A percentile compares a stretch with the other conserved stretches of the same genome.
Evolutionary conservation across 352 stramenopile genomes (phyloP).

Genomic region (Phytophthora cryptogea): DNA sequence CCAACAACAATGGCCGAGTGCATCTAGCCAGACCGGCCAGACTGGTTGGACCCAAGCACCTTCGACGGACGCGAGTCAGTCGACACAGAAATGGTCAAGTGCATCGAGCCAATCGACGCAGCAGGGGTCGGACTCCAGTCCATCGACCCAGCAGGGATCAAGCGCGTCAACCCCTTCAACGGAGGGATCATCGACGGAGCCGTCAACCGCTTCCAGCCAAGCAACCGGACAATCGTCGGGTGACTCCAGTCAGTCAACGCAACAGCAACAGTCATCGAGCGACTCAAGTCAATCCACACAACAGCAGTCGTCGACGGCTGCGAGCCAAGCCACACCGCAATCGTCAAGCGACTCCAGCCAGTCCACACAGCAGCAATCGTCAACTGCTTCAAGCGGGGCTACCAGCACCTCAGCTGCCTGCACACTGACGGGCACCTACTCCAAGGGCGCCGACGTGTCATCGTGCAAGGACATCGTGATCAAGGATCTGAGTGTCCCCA

Average conservation of each 20-base stretch:
- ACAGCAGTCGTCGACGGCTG: neutral
- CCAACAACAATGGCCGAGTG: constrained; percentile 9
- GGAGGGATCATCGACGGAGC: constrained; percentile 7
- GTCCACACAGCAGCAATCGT: constrained; percentile 23
- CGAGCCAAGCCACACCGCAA: constrained; percentile 14
- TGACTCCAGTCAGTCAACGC: constrained; percentile 12
- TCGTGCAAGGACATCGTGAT: constrained; percentile 42
- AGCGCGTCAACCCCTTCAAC: constrained; percentile 1
- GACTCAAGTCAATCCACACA: constrained; percentile 3
- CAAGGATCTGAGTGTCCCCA: constrained; percentile 34
- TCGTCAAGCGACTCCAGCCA: constrained; percentile 17
- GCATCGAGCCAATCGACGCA: neutral
- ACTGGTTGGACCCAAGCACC: constrained; percentile 10
- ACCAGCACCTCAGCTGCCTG: constrained; percentile 17
- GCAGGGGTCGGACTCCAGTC: neutral
- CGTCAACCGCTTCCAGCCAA: constrained; percentile 5
- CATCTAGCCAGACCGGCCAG: constrained; percentile 14
- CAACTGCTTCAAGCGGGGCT: constrained; percentile 22
- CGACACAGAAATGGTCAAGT: neutral
- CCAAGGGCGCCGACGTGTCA: constrained; percentile 26
- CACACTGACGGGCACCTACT: constrained; percentile 35
- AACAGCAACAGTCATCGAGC: constrained; percentile 5
- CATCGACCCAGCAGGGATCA: neutral
- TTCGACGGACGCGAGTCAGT: constrained; percentile 4
- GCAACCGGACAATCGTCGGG: constrained; percentile 1